phyloP scores from a whole-genome alignment of 192 early-diverging fungal genomes.

The Backusella circina region DNA sequence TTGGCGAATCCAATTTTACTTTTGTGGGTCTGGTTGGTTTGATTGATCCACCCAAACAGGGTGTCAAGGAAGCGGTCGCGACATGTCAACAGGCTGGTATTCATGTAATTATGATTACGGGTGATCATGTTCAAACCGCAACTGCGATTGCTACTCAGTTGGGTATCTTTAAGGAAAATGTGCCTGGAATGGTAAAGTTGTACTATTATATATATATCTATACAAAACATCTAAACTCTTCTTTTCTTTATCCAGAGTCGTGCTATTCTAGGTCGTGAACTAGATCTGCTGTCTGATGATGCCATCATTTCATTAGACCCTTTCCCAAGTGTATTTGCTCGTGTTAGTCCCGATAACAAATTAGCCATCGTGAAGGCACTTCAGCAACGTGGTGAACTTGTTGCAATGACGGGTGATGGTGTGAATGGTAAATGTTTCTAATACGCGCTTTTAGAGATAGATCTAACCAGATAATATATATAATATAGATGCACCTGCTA shows the following conservation, averaged over 20 bases:
- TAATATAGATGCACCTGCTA: slow-evolving; percentile 83
- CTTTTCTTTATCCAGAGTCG: not conserved
- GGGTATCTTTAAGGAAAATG: slow-evolving; percentile 74
- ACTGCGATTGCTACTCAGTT: slow-evolving; percentile 88
- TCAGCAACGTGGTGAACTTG: slow-evolving; percentile 71
- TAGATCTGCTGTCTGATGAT: slow-evolving; percentile 90
- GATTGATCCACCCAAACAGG: slow-evolving; percentile 87
- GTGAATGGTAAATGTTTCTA: slow-evolving; percentile 59
- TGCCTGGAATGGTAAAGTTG: slow-evolving; percentile 34
- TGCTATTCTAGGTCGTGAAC: slow-evolving; percentile 83
- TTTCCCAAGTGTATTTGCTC: slow-evolving; percentile 96
- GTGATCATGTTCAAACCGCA: slow-evolving; percentile 93
- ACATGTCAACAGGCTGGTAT: slow-evolving; percentile 92
- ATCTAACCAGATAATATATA: not conserved
- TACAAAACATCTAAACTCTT: not conserved
- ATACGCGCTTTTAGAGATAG: not conserved
- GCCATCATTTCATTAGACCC: slow-evolving; percentile 73
- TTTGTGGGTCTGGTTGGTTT: slow-evolving; percentile 92
- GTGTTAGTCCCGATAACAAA: slow-evolving; percentile 96
- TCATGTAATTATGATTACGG: slow-evolving; percentile 96
- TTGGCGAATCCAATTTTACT: slow-evolving; percentile 59
- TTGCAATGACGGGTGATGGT: slow-evolving; percentile 95
- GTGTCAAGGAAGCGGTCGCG: slow-evolving; percentile 76
- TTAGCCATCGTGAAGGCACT: slow-evolving; percentile 91
- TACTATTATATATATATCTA: not conserved